Conservation (phyloP, 176 grass and related monocot genomes). For the Aegilops sharonensis region DNA sequence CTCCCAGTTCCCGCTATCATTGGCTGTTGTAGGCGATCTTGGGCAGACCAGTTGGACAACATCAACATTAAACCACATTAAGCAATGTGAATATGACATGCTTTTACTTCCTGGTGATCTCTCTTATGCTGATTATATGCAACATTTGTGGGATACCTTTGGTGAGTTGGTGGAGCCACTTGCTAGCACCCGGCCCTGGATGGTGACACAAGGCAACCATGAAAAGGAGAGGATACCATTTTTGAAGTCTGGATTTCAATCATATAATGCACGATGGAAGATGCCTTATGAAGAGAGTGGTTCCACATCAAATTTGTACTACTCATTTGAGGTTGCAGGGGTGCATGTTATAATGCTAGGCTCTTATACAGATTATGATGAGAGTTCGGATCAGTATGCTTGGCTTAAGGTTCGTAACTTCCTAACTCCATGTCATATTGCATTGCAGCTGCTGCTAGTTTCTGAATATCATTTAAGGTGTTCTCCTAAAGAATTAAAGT, state of each 20-base stretch:
- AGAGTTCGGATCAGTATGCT: slow-evolving; percentile 84
- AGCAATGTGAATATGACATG: slow-evolving; percentile 74
- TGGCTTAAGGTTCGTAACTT: slow-evolving; percentile 78
- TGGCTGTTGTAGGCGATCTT: slow-evolving; percentile 92
- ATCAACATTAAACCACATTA: slow-evolving; percentile 77
- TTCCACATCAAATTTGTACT: slow-evolving; percentile 86
- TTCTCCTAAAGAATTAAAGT: not conserved
- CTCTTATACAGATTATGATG: slow-evolving; percentile 96
- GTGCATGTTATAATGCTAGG: slow-evolving; percentile 89
- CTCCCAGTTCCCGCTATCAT: slow-evolving; percentile 70
- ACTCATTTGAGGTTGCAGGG: slow-evolving; percentile 78
- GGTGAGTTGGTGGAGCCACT: slow-evolving; percentile 82
- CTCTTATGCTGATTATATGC: slow-evolving; percentile 95
- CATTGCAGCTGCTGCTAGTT: slow-evolving; percentile 11
- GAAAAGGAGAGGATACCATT: slow-evolving; percentile 84
- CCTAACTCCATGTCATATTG: not conserved
- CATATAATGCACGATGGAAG: slow-evolving; percentile 95
- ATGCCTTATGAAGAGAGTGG: slow-evolving; percentile 93
- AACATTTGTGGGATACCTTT: slow-evolving; percentile 94
- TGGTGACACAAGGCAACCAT: slow-evolving; percentile 98
- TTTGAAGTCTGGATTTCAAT: slow-evolving; percentile 67
- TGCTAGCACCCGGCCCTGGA: slow-evolving; percentile 84
- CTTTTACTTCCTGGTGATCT: slow-evolving; percentile 91
- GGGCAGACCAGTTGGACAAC: slow-evolving; percentile 88
- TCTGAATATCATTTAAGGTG: not conserved